Evolutionary conservation across 306 rosid species (phyloP).

Genomic region (Acmispon strigosus): DNA sequence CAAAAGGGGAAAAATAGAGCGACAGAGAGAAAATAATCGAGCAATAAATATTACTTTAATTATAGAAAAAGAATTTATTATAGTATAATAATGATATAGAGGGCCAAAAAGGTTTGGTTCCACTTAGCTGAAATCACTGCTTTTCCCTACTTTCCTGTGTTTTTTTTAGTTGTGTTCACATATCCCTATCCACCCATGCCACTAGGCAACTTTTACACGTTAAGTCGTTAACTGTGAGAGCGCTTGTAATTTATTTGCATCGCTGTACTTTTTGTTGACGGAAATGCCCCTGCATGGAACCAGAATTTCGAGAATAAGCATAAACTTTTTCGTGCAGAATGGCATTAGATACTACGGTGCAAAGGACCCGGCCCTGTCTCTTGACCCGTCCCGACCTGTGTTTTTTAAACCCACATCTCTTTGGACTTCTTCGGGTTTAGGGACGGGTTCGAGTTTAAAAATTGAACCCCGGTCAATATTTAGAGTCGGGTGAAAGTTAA

Average conservation of each 20-base stretch:
- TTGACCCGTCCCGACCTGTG: too few species aligned
- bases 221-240: conserved; percentile 44
- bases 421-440: too few species aligned
- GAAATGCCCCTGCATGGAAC: conserved; percentile 49
- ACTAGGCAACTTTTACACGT: conserved; percentile 74
- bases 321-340: conserved; percentile 6
- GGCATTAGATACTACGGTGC: too few species aligned
- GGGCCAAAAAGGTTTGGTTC: conserved; percentile 48
- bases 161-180: conserved; percentile 40
- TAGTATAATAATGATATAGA: background rate
- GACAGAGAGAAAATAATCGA: background rate
- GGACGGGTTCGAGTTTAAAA: too few species aligned
- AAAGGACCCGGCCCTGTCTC: too few species aligned
- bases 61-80: background rate
- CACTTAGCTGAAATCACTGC: conserved; percentile 52
- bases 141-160: conserved; percentile 36
- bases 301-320: conserved; percentile 17
- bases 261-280: conserved; percentile 32
- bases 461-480: too few species aligned
- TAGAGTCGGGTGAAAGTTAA: too few species aligned
- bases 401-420: too few species aligned
- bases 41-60: conserved; percentile 17
- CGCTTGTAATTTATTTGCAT: conserved; percentile 14
- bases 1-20: background rate
- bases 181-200: conserved; percentile 44